Evolutionary conservation across 345 rosid genomes (phyloP), one percentile per base, ranked within the genome.

Genomic region (Cardiospermum halicacabum): DNA sequence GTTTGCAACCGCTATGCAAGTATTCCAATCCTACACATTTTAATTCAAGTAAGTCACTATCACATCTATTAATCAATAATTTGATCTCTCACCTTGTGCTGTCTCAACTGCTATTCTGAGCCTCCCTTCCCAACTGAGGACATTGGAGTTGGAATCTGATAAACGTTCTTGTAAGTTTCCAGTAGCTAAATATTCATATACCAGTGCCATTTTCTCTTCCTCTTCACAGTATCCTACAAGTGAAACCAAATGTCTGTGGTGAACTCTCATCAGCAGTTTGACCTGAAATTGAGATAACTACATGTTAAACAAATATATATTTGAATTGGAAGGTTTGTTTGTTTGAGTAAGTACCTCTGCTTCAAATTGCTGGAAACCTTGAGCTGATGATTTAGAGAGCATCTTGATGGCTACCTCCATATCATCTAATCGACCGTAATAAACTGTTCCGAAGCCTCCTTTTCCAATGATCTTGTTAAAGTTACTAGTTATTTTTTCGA

Each of bases 21-120:
- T 70, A 74, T 24, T 74, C 73, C 65, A 74, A 68, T 18, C 83
- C 86, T 56, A 63, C 69, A 60, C 22, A 51, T 62, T 18, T 16
- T 53, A 48, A 42, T 34, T 49, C 16, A 13, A 27, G 30, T n/a
- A 25, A 43, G 21, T 43, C n/a, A 8, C 21, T 24, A n/a, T n/a
- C 19, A 31, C n/a, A n/a, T 13, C 26, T 5, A 34, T 56, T 61
- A 30, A 18, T 1, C 1, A 3, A 10, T 11, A 19, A 49, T 21
- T 7, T 49, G 25, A 13, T 22, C 16, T 57, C 53, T 62, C 60
- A 72, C 83, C 84, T 72, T 72, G 74, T 3, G 81, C 80, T 34
- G 78, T 75, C 55, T 80, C 80, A n/a, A 77, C 56, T 18, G 86
- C 83, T 32, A 82, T 72, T 16, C 69, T 78, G 27, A 77, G 78